Base-by-base conservation (phyloP, 2,329 filamentous ascomycete genomes). In the Mollisia scopiformis region DNA sequence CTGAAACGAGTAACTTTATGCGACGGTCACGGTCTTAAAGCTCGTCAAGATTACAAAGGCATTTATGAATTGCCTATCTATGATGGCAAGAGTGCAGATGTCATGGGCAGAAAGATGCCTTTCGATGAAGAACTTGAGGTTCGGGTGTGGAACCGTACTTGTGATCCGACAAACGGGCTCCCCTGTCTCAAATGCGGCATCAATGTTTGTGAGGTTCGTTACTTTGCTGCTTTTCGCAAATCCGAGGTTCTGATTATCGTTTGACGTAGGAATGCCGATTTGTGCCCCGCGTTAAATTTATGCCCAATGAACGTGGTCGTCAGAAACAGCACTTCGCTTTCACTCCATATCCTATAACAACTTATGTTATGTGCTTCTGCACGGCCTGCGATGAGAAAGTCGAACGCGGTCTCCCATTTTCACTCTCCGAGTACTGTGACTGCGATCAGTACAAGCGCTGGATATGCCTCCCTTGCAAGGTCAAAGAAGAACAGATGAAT, bases 101-200 rank as follows among this genome's bases (percentile, higher is more conserved):
- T 8, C 6, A 5, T 25, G 13, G 35, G 54, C 2, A 60, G 57
- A 19, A 57, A 25, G 46, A 14, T 30, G 19, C 25, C 33, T 46
- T 61, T 59, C 46, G 62, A 64, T 28, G 62, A 64, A 41, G 62
- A 64, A 33, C n/a, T 64, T 46, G 62, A 64, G 30, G 58, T 64
- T 35, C 49, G 62, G n/a, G 58, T 64, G 3, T 64, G 62, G 62
- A 61, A 61, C 25, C 14, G 51, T n/a, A 61, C 56, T 23, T 64
- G 62, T 35, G 62, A 63, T 52, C 28, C 49, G 6, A 46, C 35
- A 35, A 56, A 64, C 41, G 58, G 25, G 11, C 52, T 64, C 35
- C 62, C 62, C 10, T 64, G 62, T 37, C 30, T 61, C 3, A 59
- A 30, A 19, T 64, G 62, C 46, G 35, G 58, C 6, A 16, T 64